Evolutionary conservation across 2,329 filamentous ascomycete species (phyloP), one percentile per base, ranked within the genome.

Genomic region (Calonectria honghensis): DNA sequence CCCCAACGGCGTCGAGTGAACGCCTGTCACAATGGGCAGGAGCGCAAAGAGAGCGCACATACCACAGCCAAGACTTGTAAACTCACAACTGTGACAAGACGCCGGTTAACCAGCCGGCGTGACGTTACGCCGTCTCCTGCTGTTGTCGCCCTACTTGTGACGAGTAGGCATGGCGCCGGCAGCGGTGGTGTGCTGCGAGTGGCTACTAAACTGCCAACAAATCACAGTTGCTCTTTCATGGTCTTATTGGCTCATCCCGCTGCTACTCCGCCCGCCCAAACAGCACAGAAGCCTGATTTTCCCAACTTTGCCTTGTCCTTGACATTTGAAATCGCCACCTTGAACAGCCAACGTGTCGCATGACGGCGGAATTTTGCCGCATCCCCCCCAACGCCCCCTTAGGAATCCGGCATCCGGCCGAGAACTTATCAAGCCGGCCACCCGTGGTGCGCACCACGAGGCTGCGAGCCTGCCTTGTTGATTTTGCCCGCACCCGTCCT

Each of bases 21-120:
- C 41, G 59, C 24, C 32, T 59, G 66, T 68, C 65, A 68, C 65
- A 61, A 48, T 7, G n/a, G 29, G 6, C 39, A 63, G 32, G 45
- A 16, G 13, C 24, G 54, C 20, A 48, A 27, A 13, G 2, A 29
- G 37, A 31, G 41, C 7, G 61, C 57, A 63, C 57, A 41, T 4
- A 6, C 48, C 9, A n/a, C 32, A 31, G 24, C n/a, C 32, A 41
- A 20, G 29, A 11, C 20, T 6, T 9, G 45, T 37, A 51, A 72
- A 52, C 16, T 32, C 69, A 72, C 69, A 68, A 37, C 37, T 72
- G 70, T 72, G 70, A 52, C 51, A 68, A 72, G 52, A 10, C 29
- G 16, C 4, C 2, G 4, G 24, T 29, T 13, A 48, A 29, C 18
- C 18, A 39, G 68, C 20, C 18, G 31, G 45, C 35, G 41, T 70